These are phyloP conservation scores for Leccinum olivaceopallidum DNA, from an alignment of 768 basidiomycete species.

Conservation along the genomic window DNA sequence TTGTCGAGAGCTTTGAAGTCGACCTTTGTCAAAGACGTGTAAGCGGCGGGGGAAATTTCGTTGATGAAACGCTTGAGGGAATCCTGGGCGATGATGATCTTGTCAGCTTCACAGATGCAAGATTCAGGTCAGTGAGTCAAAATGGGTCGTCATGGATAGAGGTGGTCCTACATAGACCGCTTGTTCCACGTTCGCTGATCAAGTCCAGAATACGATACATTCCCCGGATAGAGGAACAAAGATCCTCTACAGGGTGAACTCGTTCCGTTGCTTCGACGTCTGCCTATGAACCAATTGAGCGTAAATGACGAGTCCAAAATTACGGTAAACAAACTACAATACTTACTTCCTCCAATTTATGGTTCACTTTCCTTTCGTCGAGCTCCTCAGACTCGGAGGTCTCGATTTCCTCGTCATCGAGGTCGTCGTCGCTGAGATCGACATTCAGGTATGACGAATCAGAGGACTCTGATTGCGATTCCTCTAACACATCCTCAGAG, in stretches of 20 bases:
- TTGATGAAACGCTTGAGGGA: constrained; percentile 51
- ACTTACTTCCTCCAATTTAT: constrained; percentile 20
- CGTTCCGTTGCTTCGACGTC: constrained; percentile 18
- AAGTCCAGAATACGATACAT: constrained; percentile 56
- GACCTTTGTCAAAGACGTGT: constrained; percentile 55
- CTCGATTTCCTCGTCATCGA: constrained; percentile 18
- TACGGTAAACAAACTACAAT: background rate
- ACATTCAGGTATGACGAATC: constrained; percentile 24
- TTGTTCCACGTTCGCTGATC: constrained; percentile 49
- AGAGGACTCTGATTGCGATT: constrained; percentile 17
- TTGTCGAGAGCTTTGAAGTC: constrained; percentile 55
- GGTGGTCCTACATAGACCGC: constrained; percentile 47
- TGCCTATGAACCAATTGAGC: constrained; percentile 6
- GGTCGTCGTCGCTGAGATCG: constrained; percentile 11
- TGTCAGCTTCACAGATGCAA: constrained; percentile 47
- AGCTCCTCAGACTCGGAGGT: constrained; percentile 19
- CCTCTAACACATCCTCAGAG: constrained; percentile 5
- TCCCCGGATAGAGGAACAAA: constrained; percentile 38
- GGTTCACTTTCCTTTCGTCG: constrained; percentile 10
- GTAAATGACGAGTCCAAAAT: background rate
- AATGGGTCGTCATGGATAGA: background rate
- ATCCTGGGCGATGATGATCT: constrained; percentile 59
- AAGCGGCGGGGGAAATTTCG: constrained; percentile 49
- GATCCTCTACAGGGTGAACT: constrained; percentile 17
- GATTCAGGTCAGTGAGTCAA: background rate